A percentile compares a stretch with the other conserved stretches of the same genome.
These are phyloP conservation scores for Sclerotinia minor DNA, from an alignment of 2,329 filamentous ascomycete species.

Conservation along the genomic window DNA sequence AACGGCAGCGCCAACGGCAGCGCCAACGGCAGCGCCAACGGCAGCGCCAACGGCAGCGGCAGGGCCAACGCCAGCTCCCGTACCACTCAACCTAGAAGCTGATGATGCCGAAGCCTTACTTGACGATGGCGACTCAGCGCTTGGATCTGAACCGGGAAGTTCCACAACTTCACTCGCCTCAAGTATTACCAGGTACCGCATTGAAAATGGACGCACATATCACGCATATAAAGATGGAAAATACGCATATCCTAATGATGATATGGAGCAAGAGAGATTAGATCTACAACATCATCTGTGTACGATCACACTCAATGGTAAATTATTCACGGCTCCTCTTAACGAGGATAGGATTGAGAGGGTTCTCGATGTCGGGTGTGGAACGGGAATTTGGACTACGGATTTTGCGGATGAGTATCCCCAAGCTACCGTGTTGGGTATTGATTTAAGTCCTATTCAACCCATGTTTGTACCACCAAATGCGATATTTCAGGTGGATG, in stretches of 20 bases:
- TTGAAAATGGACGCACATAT: constrained; percentile 46
- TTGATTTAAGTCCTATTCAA: constrained; percentile 38
- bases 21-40: not conserved
- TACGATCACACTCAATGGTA: constrained; percentile 11
- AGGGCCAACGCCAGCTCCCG: not conserved
- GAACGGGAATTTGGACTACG: constrained; percentile 22
- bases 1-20: not conserved
- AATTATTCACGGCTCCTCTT: constrained; percentile 7
- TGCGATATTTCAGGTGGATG: constrained; percentile 57
- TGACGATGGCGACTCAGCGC: constrained; percentile 12
- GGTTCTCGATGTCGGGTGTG: constrained; percentile 21
- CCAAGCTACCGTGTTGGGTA: constrained; percentile 14
- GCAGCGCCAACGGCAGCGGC: not conserved
- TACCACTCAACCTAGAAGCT: constrained; percentile 16
- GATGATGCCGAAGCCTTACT: constrained; percentile 1
- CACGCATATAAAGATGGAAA: constrained; percentile 39
- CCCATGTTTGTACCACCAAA: constrained; percentile 54
- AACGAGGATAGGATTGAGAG: not conserved
- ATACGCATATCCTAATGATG: constrained; percentile 54
- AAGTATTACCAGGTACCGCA: constrained; percentile 43
- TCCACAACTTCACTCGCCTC: constrained; percentile 34
- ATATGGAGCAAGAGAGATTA: constrained; percentile 56
- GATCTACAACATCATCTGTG: constrained; percentile 33
- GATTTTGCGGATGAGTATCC: constrained; percentile 25
- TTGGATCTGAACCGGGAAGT: constrained; percentile 17